Conservation (phyloP, 148 eudicot species). For the Persicaria tinctoria region DNA sequence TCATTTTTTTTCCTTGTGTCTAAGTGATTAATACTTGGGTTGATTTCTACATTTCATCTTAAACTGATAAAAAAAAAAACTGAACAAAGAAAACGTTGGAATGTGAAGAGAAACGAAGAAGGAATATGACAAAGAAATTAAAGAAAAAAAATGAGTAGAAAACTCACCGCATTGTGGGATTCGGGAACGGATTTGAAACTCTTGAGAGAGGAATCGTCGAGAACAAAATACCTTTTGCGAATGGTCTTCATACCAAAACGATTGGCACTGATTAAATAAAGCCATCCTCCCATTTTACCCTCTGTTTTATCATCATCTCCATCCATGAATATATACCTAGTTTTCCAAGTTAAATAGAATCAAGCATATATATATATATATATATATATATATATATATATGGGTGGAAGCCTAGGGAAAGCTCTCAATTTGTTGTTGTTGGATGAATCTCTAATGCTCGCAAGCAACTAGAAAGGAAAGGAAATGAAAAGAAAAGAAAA, state of each 20-base stretch:
- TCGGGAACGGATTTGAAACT: slow-evolving; percentile 4
- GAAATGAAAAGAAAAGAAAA: no score
- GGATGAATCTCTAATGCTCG: no score
- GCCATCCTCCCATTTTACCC: slow-evolving; percentile 7
- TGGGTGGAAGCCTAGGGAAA: no score
- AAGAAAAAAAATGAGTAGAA: not conserved
- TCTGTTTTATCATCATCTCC: not conserved
- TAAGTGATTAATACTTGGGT: not conserved
- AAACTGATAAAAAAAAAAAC: not conserved
- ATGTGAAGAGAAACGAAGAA: not conserved
- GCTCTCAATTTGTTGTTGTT: no score
- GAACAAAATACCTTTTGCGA: not conserved
- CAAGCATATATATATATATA: not conserved
- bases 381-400: no score
- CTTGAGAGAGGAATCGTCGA: slow-evolving; percentile 7
- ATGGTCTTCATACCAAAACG: slow-evolving; percentile 7
- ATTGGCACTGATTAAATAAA: slow-evolving; percentile 7
- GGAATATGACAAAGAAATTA: not conserved
- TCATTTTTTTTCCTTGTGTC: no score
- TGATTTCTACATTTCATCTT: not conserved
- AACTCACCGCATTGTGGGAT: slow-evolving; percentile 1
- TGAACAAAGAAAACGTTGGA: not conserved
- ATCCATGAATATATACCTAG: not conserved
- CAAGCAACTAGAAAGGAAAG: no score
- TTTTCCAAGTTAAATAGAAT: not conserved